Conservation (phyloP, 352 stramenopile species). For the Pythium aristosporum region DNA sequence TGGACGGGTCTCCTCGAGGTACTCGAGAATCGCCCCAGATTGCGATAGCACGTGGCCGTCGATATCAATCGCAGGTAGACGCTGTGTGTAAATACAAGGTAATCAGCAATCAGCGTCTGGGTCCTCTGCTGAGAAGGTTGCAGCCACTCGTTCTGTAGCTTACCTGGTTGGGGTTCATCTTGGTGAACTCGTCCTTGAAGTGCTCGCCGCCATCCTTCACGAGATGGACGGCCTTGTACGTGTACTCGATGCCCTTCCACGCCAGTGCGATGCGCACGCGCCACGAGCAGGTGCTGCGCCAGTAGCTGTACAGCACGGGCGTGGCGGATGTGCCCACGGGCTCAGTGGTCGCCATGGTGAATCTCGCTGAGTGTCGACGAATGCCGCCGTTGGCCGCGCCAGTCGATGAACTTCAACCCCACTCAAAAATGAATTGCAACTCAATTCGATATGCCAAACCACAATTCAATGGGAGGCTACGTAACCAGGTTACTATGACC, state of each 20-base stretch:
- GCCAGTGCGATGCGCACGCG: conserved; percentile 86
- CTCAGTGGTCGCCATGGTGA: not conserved
- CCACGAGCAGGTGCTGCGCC: conserved; percentile 89
- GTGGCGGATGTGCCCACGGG: not conserved
- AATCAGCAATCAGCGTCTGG: conserved; percentile 11
- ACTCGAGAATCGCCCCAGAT: conserved; percentile 92
- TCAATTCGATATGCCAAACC: conserved; percentile 3
- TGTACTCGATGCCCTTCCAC: conserved; percentile 85
- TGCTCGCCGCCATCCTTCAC: conserved; percentile 58
- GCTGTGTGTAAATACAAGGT: conserved; percentile 27
- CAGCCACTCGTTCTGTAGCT: not conserved
- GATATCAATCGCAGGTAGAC: conserved; percentile 81
- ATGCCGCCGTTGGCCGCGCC: not conserved
- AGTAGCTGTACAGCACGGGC: conserved; percentile 82
- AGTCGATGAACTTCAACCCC: conserved; percentile 1
- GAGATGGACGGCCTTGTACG: conserved; percentile 78
- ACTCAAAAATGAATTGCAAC: conserved; percentile 6
- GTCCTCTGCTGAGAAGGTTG: too few relatives aligned
- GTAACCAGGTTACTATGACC: conserved; percentile 1
- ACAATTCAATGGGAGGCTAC: not conserved
- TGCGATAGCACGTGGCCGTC: conserved; percentile 73
- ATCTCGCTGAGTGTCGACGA: not conserved
- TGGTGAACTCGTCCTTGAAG: conserved; percentile 45
- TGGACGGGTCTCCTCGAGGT: conserved; percentile 87
- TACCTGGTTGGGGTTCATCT: conserved; percentile 72